Base-by-base conservation (phyloP, 1,284 basidiomycete genomes). In the Tetrapyrgos nigripes region DNA sequence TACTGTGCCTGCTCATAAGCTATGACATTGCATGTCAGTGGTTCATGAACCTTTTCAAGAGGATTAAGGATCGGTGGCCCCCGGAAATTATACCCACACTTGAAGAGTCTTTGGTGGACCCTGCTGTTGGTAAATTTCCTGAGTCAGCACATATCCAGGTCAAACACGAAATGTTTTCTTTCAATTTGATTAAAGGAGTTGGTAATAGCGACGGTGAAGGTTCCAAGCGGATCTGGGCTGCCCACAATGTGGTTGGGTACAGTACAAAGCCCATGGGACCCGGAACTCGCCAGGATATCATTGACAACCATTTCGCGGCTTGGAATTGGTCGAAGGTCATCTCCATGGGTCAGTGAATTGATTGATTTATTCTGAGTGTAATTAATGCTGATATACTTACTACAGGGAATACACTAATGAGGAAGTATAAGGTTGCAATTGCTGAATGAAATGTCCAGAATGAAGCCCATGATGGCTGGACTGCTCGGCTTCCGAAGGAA, bases 11-110 rank as follows among this genome's bases (percentile, higher is more conserved):
- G 28, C 27, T 59, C 4, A 11, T 60, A 1, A 60, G 59, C 10
- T 68, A 64, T 28, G 65, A 66, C 35, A 62, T 67, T 27, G 59
- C 57, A 0, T 67, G 66, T 35, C 65, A 64, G 29, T 67, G 59
- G 53, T 33, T 27, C 19, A 61, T 50, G 8, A 57, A 65, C 11
- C 45, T 66, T 11, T 46, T 28, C 17, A 3, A 4, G n/a, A 50
- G 58, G 3, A 53, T 53, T 24, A 5, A 1, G 3, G 33, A 13
- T 4, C 24, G 8, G 24, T 35, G 59, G 4, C 58, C 63, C 0
- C 23, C 24, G 1, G 24, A 45, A 4, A 27, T 63, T n/a, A 46
- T 47, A 8, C 29, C 49, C 3, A 21, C 11, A 3, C 11, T 4
- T 24, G 8, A 11, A 3, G 4, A 23, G 57, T n/a, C 14, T 11